These are phyloP conservation scores for Myxozyma mucilagina DNA, from an alignment of 805 yeast species.

Conservation along the genomic window DNA sequence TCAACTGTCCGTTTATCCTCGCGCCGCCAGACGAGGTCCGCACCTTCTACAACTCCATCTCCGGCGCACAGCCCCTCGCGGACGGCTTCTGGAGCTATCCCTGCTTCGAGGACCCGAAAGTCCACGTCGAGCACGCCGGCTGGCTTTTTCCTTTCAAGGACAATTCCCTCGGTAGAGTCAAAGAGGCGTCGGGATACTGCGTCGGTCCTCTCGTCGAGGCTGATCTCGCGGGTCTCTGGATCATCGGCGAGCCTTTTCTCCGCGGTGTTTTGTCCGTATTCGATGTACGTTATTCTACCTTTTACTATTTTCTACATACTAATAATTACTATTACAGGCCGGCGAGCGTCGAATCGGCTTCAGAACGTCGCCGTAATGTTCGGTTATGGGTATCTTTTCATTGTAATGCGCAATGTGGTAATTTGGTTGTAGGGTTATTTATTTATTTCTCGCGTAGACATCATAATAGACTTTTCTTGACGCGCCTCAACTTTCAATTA, in stretches of 20 bases:
- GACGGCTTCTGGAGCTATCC: slow-evolving; percentile 31
- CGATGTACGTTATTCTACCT: slow-evolving; percentile 3
- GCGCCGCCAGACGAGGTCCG: slow-evolving; percentile 33
- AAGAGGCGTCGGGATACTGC: slow-evolving; percentile 31
- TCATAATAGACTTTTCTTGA: slow-evolving; percentile 1
- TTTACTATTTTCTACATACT: not conserved
- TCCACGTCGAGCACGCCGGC: slow-evolving; percentile 31
- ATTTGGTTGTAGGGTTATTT: no score
- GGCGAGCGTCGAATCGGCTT: slow-evolving; percentile 25
- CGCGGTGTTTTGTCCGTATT: slow-evolving; percentile 24
- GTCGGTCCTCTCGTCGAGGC: slow-evolving; percentile 31
- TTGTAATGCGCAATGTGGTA: no score
- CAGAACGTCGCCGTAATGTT: slow-evolving; percentile 4
- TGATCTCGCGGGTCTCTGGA: slow-evolving; percentile 30
- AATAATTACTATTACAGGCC: not conserved
- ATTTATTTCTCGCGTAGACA: not conserved
- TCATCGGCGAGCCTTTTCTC: slow-evolving; percentile 30
- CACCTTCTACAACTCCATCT: slow-evolving; percentile 24
- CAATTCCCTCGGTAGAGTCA: slow-evolving; percentile 25
- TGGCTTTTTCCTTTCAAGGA: slow-evolving; percentile 30
- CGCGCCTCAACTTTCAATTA: no score
- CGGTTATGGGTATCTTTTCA: no score
- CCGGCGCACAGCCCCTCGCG: slow-evolving; percentile 30
- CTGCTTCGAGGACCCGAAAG: slow-evolving; percentile 27
- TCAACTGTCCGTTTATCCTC: slow-evolving; percentile 23